Evolutionary conservation across 2,329 filamentous ascomycete species (phyloP), one percentile per base, ranked within the genome.

Genomic region (Penicillium sp.): DNA sequence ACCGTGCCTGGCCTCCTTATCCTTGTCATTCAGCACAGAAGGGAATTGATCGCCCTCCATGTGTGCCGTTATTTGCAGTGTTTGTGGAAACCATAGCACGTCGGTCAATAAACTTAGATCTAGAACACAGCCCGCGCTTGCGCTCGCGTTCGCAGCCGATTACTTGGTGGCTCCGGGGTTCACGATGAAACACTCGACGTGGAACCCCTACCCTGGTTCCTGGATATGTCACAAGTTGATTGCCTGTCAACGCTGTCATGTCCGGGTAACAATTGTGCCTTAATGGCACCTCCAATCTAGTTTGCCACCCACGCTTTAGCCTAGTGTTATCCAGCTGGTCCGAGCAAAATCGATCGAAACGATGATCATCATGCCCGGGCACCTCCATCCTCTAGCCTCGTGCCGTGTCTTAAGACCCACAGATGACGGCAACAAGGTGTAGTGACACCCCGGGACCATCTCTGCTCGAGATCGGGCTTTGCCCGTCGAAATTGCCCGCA

Each of bases 361-460:
- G 42, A n/a, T 48, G 48, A 54, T 57, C 51, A 46, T 47, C 47
- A 33, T 16, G n/a, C 50, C 47, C 44, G 47, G 56, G 21, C 49
- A 52, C 45, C 50, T 57, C 56, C 44, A 52, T 52, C 33, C 47
- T 39, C 38, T 21, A 36, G 45, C 21, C 51, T 36, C 51, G 53
- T 60, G 55, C 59, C 59, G 53, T 54, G 51, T 54, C 49, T 41
- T 41, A 28, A 55, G 58, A 56, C 56, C 59, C 59, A 62, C 59
- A 15, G 23, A 47, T 51, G 49, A 51, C 42, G 57, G 49, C 52
- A 39, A 46, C 51, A 51, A 50, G 23, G 36, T 42, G 42, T 34
- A 23, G 44, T 54, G 51, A 50, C 45, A 58, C 38, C 50, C 53
- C 36, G 49, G 54, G 47, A 42, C 33, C 49, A 52, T 39, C 34